Percentiles rank a stretch among this genome's conserved stretches.
Evolutionary conservation across 192 early-diverging fungal genomes (phyloP).

Genomic region (Phycomyces blakesleeanus): DNA sequence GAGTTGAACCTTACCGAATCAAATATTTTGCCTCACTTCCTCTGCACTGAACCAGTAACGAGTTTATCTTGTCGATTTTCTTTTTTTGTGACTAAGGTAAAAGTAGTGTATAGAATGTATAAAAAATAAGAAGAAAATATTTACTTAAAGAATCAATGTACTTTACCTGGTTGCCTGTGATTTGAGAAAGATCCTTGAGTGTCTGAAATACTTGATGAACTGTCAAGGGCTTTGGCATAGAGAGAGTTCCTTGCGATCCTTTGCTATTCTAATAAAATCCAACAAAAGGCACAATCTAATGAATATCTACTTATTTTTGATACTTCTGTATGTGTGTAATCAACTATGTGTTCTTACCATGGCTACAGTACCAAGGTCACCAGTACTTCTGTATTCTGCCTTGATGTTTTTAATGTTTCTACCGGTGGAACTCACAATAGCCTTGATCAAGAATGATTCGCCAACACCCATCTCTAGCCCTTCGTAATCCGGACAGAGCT

Average conservation of each 20-base stretch:
- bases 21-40: conserved; percentile 84
- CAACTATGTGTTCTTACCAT: conserved; percentile 41
- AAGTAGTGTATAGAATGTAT: background rate
- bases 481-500: conserved; percentile 79
- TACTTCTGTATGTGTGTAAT: background rate
- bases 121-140: too few species aligned
- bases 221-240: conserved; percentile 74
- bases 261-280: conserved; percentile 54
- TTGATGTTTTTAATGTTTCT: conserved; percentile 73
- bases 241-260: conserved; percentile 82
- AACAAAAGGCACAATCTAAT: background rate
- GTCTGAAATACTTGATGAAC: conserved; percentile 79
- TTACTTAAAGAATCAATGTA: too few species aligned
- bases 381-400: conserved; percentile 66
- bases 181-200: conserved; percentile 81
- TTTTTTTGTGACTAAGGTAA: conserved; percentile 63
- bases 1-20: conserved; percentile 57
- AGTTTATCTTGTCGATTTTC: conserved; percentile 75
- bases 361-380: conserved; percentile 91
- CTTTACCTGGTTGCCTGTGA: conserved; percentile 68
- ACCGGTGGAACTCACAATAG: conserved; percentile 88
- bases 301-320: background rate
- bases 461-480: conserved; percentile 95
- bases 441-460: conserved; percentile 88
- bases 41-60: conserved; percentile 69